Evolutionary conservation across 345 rosid genomes (phyloP).

Genomic region (Heritiera fomes): DNA sequence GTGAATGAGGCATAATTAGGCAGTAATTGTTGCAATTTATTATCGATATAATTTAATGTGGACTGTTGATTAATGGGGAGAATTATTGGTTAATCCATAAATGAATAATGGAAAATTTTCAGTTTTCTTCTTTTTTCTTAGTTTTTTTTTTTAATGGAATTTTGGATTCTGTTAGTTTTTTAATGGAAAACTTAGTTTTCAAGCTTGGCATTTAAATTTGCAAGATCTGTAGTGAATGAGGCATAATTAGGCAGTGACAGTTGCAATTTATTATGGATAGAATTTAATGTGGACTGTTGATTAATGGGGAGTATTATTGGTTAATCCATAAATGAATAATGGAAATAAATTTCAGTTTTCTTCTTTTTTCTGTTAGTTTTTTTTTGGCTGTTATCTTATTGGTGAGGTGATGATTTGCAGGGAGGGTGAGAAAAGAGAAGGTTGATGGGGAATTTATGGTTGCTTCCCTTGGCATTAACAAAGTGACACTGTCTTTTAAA

Average conservation of each 20-base stretch:
- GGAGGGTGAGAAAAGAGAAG: slow-evolving; percentile 17
- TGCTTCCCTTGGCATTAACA: neutral
- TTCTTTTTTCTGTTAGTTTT: neutral
- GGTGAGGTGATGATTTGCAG: slow-evolving; percentile 16
- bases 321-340: neutral
- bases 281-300: neutral
- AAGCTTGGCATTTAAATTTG: neutral
- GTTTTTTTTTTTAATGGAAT: no score
- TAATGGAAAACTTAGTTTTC: neutral
- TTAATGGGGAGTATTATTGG: neutral
- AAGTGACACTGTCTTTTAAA: slow-evolving; percentile 8
- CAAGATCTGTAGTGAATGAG: slow-evolving; percentile 10
- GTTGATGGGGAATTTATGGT: slow-evolving; percentile 14
- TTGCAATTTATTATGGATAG: neutral
- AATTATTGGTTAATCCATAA: neutral
- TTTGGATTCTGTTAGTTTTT: no score
- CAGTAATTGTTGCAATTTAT: neutral
- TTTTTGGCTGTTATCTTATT: neutral
- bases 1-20: neutral
- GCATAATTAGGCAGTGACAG: neutral
- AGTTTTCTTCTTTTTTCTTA: no score
- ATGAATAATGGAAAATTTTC: neutral
- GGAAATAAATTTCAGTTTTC: neutral
- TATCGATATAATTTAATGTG: neutral
- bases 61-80: neutral